Evolutionary conservation across 1,284 basidiomycete species (phyloP).

Genomic region (Ustilago sp.): DNA sequence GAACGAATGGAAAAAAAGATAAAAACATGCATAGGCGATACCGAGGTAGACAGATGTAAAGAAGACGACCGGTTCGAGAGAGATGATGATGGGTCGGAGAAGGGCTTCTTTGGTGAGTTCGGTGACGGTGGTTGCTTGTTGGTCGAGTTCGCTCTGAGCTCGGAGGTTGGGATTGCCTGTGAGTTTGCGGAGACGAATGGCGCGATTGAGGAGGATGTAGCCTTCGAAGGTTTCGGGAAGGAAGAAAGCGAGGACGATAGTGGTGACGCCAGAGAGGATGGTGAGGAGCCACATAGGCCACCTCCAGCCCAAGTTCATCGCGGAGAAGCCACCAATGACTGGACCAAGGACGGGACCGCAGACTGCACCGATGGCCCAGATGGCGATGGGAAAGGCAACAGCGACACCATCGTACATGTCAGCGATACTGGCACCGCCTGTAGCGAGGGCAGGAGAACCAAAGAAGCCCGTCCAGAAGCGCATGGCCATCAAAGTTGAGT

Average conservation of each 20-base stretch:
- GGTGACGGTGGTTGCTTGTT: constrained; percentile 17
- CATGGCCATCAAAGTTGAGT: constrained; percentile 60
- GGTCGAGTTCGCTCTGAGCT: constrained; percentile 34
- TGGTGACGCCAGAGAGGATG: constrained; percentile 56
- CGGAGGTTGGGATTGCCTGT: constrained; percentile 59
- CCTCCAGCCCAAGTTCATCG: constrained; percentile 63
- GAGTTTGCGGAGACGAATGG: constrained; percentile 61
- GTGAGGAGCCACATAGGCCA: constrained; percentile 65
- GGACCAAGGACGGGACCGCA: constrained; percentile 59
- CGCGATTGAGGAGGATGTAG: constrained; percentile 61
- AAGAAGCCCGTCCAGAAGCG: constrained; percentile 63
- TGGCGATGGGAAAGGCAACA: constrained; percentile 61
- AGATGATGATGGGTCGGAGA: constrained; percentile 35
- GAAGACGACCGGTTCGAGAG: constrained; percentile 44
- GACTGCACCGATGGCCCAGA: constrained; percentile 67
- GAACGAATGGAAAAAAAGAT: constrained; percentile 45
- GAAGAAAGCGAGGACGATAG: constrained; percentile 60
- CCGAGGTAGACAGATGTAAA: constrained; percentile 34
- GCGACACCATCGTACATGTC: constrained; percentile 63
- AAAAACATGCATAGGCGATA: constrained; percentile 30
- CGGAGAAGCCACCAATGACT: constrained; percentile 59
- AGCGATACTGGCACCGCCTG: constrained; percentile 52
- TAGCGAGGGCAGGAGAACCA: constrained; percentile 61
- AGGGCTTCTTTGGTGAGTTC: constrained; percentile 43
- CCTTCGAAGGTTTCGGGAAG: constrained; percentile 67